phyloP scores from a whole-genome alignment of 2,329 filamentous ascomycete genomes.

The Colletotrichum neosansevieriae region DNA sequence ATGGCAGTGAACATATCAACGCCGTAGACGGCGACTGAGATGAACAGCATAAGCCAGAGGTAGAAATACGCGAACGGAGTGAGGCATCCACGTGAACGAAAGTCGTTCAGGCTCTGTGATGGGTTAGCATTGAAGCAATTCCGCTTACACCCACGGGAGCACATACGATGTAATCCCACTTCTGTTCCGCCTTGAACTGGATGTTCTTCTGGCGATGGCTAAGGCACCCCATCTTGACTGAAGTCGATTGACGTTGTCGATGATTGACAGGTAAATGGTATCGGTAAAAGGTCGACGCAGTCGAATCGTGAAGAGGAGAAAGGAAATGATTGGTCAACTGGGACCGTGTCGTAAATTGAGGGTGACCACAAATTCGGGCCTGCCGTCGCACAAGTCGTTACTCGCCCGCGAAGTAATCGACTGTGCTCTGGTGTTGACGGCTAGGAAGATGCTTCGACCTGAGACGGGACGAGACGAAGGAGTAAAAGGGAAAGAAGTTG shows the following conservation, averaged over 20 bases:
- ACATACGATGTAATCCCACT: slow-evolving; percentile 93
- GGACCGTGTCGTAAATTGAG: slow-evolving; percentile 21
- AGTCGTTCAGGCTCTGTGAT: slow-evolving; percentile 72
- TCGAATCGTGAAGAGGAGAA: slow-evolving; percentile 17
- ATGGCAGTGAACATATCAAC: slow-evolving; percentile 95
- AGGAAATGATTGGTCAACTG: neutral
- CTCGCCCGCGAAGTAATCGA: slow-evolving; percentile 64
- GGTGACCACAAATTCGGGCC: slow-evolving; percentile 47
- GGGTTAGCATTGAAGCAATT: neutral
- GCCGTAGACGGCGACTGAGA: slow-evolving; percentile 87
- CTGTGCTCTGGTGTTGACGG: slow-evolving; percentile 48
- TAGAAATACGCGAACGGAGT: slow-evolving; percentile 85
- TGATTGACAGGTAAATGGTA: slow-evolving; percentile 16
- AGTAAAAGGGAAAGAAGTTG: slow-evolving; percentile 21
- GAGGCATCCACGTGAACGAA: slow-evolving; percentile 84
- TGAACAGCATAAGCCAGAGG: slow-evolving; percentile 82
- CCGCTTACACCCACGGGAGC: neutral
- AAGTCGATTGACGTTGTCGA: neutral
- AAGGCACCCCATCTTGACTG: slow-evolving; percentile 72
- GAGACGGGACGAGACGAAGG: slow-evolving; percentile 32
- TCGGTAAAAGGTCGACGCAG: slow-evolving; percentile 31
- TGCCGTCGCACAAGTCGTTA: slow-evolving; percentile 59
- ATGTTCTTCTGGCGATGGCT: slow-evolving; percentile 71
- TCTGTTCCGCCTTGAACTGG: slow-evolving; percentile 83
- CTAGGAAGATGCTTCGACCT: slow-evolving; percentile 35